Conservation (phyloP, 2,329 filamentous ascomycete species). For the Juglanconis oblonga region DNA sequence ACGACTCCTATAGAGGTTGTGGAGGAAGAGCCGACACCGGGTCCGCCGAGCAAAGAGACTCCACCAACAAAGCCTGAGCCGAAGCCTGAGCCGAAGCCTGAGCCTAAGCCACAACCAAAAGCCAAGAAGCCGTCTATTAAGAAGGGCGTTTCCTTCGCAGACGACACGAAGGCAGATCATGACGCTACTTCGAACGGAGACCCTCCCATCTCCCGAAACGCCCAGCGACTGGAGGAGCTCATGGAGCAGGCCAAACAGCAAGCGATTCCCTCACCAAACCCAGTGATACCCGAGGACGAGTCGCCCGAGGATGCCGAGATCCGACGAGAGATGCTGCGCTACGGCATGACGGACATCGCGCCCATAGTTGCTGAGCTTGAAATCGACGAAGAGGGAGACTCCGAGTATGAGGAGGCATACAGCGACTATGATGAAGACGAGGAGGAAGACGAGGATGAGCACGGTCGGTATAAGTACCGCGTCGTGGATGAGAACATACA, state of each 20-base stretch:
- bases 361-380: conserved; percentile 90
- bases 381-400: conserved; percentile 57
- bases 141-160: conserved; percentile 63
- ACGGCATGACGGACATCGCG: conserved; percentile 83
- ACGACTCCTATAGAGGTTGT: neutral
- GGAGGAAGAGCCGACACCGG: neutral
- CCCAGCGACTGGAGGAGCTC: conserved; percentile 51
- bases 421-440: conserved; percentile 48
- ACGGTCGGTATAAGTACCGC: conserved; percentile 67
- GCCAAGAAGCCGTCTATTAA: conserved; percentile 28
- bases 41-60: neutral
- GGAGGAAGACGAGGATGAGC: conserved; percentile 60
- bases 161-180: conserved; percentile 53
- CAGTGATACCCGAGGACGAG: conserved; percentile 70
- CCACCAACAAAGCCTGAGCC: neutral
- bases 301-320: conserved; percentile 75
- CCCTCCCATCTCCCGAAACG: conserved; percentile 35
- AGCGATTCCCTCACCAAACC: conserved; percentile 42
- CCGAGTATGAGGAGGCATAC: conserved; percentile 12
- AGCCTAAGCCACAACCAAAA: conserved; percentile 4
- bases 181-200: conserved; percentile 18
- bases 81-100: neutral
- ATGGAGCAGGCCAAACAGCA: conserved; percentile 56
- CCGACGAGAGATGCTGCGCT: conserved; percentile 85
- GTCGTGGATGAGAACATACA: conserved; percentile 73